phyloP scores from a whole-genome alignment of 352 stramenopile genomes.

The Pythium insidiosum region DNA sequence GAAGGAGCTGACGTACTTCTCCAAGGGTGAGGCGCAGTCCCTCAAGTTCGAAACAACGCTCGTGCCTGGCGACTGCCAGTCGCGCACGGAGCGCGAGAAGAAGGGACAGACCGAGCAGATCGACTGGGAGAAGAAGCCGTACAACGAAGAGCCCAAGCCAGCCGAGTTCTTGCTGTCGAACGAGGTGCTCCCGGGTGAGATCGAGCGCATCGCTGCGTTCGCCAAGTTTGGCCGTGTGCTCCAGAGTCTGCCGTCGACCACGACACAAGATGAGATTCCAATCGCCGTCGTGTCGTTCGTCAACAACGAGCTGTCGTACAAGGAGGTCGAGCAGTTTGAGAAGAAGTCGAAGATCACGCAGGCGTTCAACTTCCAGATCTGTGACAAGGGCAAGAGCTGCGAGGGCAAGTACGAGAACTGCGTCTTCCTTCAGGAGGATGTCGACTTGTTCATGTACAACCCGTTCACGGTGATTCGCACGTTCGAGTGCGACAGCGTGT shows the following conservation, averaged over 20 bases:
- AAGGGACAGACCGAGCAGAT: too few relatives aligned
- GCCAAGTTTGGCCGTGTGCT: conserved; percentile 22
- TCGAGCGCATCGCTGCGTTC: conserved; percentile 30
- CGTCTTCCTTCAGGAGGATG: conserved; percentile 21
- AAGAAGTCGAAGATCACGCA: conserved; percentile 15
- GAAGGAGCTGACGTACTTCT: conserved; percentile 3
- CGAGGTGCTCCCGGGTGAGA: conserved; percentile 13
- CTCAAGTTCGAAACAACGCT: conserved; percentile 18
- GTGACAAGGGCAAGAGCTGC: conserved; percentile 12
- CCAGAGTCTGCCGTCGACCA: conserved; percentile 1
- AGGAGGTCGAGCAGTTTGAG: conserved; percentile 23
- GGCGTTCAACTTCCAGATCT: conserved; percentile 41
- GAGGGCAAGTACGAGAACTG: conserved; percentile 20
- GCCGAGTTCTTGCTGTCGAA: conserved; percentile 10
- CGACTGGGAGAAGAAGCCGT: background rate
- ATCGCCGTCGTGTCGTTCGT: conserved; percentile 39
- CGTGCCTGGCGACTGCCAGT: conserved; percentile 32
- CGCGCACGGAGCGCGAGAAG: conserved; percentile 20
- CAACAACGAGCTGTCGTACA: conserved; percentile 25
- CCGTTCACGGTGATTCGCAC: conserved; percentile 35
- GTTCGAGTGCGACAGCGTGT: conserved; percentile 22
- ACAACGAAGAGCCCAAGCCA: conserved; percentile 7
- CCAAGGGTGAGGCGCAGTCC: background rate
- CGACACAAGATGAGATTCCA: background rate
- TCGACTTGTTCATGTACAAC: conserved; percentile 62